Evolutionary conservation across 2,329 filamentous ascomycete species (phyloP).

Genomic region (Fusarium goolgardi): DNA sequence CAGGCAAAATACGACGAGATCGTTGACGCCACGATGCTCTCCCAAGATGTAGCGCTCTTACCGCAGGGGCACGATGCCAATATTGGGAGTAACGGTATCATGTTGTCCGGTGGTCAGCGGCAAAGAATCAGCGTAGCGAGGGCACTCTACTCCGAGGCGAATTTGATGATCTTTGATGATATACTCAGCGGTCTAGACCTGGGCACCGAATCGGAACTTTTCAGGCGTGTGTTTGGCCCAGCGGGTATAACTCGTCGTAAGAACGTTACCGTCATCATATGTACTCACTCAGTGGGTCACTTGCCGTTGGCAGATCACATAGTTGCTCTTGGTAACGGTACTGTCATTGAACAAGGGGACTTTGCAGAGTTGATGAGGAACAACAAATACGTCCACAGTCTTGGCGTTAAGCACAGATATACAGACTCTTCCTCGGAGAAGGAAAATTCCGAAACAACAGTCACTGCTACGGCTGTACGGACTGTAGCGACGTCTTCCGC

Average conservation of each 20-base stretch:
- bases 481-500: neutral
- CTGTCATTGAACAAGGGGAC: conserved; percentile 56
- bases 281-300: conserved; percentile 50
- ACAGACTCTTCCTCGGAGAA: neutral
- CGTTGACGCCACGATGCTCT: conserved; percentile 51
- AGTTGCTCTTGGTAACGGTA: conserved; percentile 58
- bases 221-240: conserved; percentile 56
- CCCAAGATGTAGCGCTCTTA: conserved; percentile 48
- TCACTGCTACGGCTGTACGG: neutral
- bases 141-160: conserved; percentile 56
- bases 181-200: conserved; percentile 58
- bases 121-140: conserved; percentile 56
- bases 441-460: neutral
- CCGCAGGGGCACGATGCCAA: conserved; percentile 53
- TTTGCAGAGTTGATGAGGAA: conserved; percentile 48
- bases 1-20: conserved; percentile 51
- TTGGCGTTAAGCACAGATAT: conserved; percentile 49
- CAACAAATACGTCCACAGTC: conserved; percentile 54
- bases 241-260: conserved; percentile 54
- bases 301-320: conserved; percentile 58
- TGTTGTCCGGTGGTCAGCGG: conserved; percentile 57
- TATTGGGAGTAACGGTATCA: conserved; percentile 57
- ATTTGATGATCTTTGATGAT: conserved; percentile 60
- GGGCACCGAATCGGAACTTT: conserved; percentile 58
- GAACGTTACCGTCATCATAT: conserved; percentile 57